Evolutionary conservation across 2,329 filamentous ascomycete genomes (phyloP).

Genomic region (Macrophomina tecta): DNA sequence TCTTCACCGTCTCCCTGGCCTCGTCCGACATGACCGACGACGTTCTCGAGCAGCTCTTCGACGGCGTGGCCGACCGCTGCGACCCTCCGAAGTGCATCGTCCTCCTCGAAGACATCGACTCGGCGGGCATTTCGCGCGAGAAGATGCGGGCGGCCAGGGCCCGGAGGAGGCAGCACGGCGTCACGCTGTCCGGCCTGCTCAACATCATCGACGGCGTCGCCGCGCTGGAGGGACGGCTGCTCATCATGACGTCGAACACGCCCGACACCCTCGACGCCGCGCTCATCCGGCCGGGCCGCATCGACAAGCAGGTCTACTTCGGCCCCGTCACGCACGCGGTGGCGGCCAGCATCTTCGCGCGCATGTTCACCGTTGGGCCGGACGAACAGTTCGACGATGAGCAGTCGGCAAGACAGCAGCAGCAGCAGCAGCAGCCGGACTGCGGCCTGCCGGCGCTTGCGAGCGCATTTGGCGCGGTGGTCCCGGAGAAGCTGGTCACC

Average conservation of each 20-base stretch:
- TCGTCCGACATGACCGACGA: no score
- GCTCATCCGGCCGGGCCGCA: constrained; percentile 66
- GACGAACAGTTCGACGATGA: background rate
- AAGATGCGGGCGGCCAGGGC: background rate
- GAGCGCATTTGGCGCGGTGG: background rate
- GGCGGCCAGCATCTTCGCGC: background rate
- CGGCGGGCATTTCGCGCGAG: constrained; percentile 35
- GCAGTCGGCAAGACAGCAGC: background rate
- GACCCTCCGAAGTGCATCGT: constrained; percentile 39
- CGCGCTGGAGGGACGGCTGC: constrained; percentile 34
- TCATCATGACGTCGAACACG: constrained; percentile 40
- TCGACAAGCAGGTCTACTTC: constrained; percentile 52
- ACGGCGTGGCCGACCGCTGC: no score
- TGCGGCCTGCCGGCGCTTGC: background rate
- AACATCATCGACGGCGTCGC: constrained; percentile 37
- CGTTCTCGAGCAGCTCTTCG: no score
- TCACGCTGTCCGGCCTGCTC: constrained; percentile 34
- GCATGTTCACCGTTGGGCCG: background rate
- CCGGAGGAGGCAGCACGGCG: constrained; percentile 8
- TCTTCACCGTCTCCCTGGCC: no score
- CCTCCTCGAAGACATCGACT: constrained; percentile 51
- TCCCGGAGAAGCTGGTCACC: background rate
- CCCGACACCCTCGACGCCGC: constrained; percentile 52
- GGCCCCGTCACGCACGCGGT: background rate
- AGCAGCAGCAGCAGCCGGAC: background rate